Conservation (phyloP, 2,329 filamentous ascomycete genomes). For the Rutstroemia sp. region DNA sequence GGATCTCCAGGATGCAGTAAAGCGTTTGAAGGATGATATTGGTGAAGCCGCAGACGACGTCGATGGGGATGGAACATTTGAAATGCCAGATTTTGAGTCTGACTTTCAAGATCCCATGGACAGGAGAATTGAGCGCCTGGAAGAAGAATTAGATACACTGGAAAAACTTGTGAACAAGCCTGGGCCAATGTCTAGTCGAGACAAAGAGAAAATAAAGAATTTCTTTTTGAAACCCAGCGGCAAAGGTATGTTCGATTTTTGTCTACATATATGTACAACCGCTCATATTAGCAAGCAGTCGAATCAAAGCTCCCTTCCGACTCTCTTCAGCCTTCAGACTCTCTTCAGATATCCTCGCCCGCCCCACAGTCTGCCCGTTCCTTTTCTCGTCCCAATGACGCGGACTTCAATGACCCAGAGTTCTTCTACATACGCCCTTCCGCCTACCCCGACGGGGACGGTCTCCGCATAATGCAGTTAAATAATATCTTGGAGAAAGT, state of each 20-base stretch:
- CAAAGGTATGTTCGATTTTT: conserved; percentile 1
- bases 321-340: neutral
- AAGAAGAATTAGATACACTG: conserved; percentile 9
- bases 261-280: neutral
- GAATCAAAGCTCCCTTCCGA: neutral
- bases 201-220: conserved; percentile 10
- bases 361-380: neutral
- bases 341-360: neutral
- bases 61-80: conserved; percentile 7
- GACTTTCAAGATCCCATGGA: conserved; percentile 8
- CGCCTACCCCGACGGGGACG: neutral
- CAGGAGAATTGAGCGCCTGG: conserved; percentile 2
- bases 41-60: conserved; percentile 7
- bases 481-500: neutral
- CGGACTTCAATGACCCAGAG: neutral
- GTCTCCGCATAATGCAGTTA: neutral
- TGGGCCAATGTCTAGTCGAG: conserved; percentile 11
- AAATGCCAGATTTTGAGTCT: conserved; percentile 9
- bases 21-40: conserved; percentile 6
- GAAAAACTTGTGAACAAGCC: conserved; percentile 10
- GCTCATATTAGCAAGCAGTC: conserved; percentile 1
- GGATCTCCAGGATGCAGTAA: conserved; percentile 4
- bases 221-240: conserved; percentile 10
- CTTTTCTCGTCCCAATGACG: neutral
- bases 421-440: neutral